phyloP scores from a whole-genome alignment of 495 filamentous ascomycete species.

The Apodospora peruviana region DNA sequence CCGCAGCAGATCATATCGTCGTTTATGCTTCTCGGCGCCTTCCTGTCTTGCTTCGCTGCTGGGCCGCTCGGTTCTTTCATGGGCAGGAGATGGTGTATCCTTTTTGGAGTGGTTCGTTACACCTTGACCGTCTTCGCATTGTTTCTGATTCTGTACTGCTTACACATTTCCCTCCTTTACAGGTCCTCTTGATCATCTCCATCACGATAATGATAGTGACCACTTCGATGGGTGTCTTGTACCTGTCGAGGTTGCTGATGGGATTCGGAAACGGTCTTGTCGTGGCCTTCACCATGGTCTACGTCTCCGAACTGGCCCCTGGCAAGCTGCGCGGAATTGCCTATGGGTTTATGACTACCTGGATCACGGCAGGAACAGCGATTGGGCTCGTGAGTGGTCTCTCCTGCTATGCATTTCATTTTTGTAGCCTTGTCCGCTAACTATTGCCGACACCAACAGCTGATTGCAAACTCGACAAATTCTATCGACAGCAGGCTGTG shows the following conservation, averaged over 20 bases:
- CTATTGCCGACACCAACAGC: neutral
- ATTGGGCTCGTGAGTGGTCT: neutral
- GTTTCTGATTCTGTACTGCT: too few species aligned
- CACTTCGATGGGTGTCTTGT: neutral
- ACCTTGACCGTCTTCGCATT: too few species aligned
- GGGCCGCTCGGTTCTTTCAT: constrained; percentile 5
- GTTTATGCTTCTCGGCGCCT: constrained; percentile 8
- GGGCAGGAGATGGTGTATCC: constrained; percentile 1
- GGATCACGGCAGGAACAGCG: constrained; percentile 1
- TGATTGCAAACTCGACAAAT: neutral
- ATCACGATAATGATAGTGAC: constrained; percentile 2
- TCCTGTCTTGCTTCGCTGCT: constrained; percentile 2
- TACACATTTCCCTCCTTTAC: too few species aligned
- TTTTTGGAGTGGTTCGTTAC: too few species aligned
- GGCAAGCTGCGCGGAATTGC: neutral
- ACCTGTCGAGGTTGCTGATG: constrained; percentile 2
- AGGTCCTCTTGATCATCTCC: neutral
- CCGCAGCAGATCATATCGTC: constrained; percentile 8
- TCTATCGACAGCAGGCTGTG: constrained; percentile 1
- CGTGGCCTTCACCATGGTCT: constrained; percentile 6
- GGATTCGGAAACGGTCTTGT: constrained; percentile 7
- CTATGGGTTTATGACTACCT: constrained; percentile 7
- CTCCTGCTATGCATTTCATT: neutral
- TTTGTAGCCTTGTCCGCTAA: neutral
- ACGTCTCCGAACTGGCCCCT: constrained; percentile 4